Evolutionary conservation across 1,284 basidiomycete species (phyloP).

Genomic region (Cutaneotrichosporon cyanovorans): DNA sequence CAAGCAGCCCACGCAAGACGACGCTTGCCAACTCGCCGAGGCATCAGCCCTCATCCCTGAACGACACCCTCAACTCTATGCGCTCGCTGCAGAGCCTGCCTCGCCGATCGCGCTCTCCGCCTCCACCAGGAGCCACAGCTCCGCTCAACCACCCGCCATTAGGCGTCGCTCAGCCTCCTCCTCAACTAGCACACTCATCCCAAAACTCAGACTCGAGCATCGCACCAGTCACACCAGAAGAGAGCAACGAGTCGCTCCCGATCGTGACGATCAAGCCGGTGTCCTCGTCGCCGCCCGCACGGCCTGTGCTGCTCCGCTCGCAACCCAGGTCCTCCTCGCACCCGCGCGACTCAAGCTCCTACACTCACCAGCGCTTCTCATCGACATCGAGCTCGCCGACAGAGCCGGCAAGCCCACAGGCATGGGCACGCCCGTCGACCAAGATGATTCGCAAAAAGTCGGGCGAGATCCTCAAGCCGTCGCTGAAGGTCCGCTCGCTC

Average conservation of each 20-base stretch:
- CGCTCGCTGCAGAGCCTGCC: constrained; percentile 1
- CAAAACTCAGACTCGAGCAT: neutral
- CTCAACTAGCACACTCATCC: neutral
- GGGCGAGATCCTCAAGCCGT: constrained; percentile 46
- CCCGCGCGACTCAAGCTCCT: neutral
- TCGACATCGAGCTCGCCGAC: constrained; percentile 4
- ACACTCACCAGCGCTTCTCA: neutral
- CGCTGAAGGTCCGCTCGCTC: constrained; percentile 43
- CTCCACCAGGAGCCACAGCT: neutral
- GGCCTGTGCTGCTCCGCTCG: no score
- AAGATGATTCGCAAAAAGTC: constrained; percentile 46
- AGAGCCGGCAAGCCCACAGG: neutral
- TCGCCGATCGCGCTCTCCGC: neutral
- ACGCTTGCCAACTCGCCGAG: neutral
- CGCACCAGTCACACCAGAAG: neutral
- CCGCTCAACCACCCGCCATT: constrained; percentile 2
- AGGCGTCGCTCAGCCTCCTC: no score
- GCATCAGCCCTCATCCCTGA: neutral
- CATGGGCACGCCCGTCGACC: constrained; percentile 13
- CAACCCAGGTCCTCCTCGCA: neutral
- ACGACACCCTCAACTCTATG: constrained; percentile 8
- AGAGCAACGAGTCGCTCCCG: neutral
- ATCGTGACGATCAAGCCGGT: no score
- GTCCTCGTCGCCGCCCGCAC: no score
- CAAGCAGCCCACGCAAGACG: neutral